Conservation (phyloP, 495 filamentous ascomycete genomes). For the Annulohypoxylon bovei region DNA sequence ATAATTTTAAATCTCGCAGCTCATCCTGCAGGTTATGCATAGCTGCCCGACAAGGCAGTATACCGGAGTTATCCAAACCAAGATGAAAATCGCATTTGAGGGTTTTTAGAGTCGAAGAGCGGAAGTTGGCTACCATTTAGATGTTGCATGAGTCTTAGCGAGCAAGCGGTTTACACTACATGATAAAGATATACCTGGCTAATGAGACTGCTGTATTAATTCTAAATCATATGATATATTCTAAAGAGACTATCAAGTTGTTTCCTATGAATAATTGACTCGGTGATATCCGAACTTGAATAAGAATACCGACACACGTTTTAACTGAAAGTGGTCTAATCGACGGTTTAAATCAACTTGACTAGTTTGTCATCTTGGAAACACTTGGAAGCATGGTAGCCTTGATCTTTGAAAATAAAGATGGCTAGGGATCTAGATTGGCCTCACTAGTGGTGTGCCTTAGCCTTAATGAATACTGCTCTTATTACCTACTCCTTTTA, state of each 20-base stretch:
- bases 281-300: background rate
- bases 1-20: slow-evolving; percentile 8
- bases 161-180: slow-evolving; percentile 28
- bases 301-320: background rate
- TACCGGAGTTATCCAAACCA: background rate
- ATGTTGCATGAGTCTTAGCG: background rate
- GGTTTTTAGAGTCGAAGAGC: slow-evolving; percentile 8
- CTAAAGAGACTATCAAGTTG: background rate
- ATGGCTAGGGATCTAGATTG: background rate
- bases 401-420: no score
- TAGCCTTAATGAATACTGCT: background rate
- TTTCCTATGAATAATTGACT: background rate
- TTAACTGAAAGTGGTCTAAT: background rate
- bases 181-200: slow-evolving; percentile 7
- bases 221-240: background rate
- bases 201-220: slow-evolving; percentile 3
- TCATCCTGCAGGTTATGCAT: slow-evolving; percentile 31
- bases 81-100: background rate
- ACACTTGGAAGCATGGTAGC: no score
- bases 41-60: slow-evolving; percentile 30
- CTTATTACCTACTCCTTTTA: background rate
- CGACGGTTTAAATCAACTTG: background rate
- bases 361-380: background rate
- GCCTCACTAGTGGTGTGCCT: background rate
- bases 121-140: slow-evolving; percentile 11